These are phyloP conservation scores for Linanthus parryae DNA, from an alignment of 148 eudicot species.

Conservation along the genomic window DNA sequence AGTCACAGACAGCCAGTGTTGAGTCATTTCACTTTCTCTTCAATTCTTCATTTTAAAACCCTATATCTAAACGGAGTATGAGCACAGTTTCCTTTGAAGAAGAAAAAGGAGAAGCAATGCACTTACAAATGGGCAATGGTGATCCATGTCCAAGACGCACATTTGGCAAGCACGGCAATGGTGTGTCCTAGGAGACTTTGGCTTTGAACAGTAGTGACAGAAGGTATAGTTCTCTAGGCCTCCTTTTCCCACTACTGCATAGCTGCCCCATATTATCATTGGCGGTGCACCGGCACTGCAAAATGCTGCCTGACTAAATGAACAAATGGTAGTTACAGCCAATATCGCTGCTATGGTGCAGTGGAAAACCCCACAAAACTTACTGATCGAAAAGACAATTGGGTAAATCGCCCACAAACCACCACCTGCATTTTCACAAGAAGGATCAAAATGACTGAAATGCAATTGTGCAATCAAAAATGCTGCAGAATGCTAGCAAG, in stretches of 20 bases:
- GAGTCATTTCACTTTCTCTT: too few relatives aligned
- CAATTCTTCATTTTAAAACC: too few relatives aligned
- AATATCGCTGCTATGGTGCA: constrained; percentile 36
- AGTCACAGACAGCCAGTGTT: too few relatives aligned
- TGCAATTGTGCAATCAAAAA: not conserved
- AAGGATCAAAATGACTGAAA: not conserved
- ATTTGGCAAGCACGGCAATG: constrained; percentile 90
- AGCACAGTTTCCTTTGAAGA: not conserved
- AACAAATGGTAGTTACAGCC: constrained; percentile 50
- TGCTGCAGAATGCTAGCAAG: not conserved
- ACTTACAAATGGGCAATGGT: constrained; percentile 99
- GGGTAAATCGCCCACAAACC: constrained; percentile 94
- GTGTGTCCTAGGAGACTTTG: constrained; percentile 85
- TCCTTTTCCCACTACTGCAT: constrained; percentile 71
- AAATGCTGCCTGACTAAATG: constrained; percentile 65
- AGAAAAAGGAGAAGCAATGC: not conserved
- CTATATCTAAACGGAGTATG: too few relatives aligned
- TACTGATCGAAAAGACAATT: constrained; percentile 59
- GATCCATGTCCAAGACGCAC: constrained; percentile 97
- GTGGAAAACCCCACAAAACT: constrained; percentile 47
- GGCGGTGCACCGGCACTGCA: constrained; percentile 69
- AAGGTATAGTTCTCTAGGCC: constrained; percentile 70
- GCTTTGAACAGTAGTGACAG: constrained; percentile 77
- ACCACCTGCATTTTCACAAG: constrained; percentile 50
- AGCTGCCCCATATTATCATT: constrained; percentile 71